Evolutionary conservation across 495 filamentous ascomycete genomes (phyloP).

Genomic region (Penicillium riverlandense): DNA sequence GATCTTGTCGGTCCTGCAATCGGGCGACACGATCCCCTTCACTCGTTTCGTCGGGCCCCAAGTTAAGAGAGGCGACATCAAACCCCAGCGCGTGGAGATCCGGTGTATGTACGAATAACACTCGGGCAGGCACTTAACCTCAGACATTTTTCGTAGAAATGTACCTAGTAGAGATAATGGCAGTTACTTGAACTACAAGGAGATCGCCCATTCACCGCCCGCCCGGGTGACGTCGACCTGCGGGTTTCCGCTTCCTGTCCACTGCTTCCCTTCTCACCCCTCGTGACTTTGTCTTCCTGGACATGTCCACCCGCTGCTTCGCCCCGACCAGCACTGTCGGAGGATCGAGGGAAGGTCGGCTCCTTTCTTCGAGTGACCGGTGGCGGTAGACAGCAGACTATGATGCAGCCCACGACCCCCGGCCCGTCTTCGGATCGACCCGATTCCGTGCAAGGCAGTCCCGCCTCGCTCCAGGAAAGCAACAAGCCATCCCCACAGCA

Average conservation of each 20-base stretch:
- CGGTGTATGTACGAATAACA: too few species aligned
- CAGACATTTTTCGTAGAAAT: too few species aligned
- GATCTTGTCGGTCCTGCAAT: neutral
- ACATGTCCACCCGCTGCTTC: constrained; percentile 17
- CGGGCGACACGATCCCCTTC: too few species aligned
- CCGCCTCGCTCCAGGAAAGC: constrained; percentile 12
- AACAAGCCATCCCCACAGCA: constrained; percentile 14
- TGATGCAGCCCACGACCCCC: constrained; percentile 19
- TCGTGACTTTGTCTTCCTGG: constrained; percentile 9
- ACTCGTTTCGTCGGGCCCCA: too few species aligned
- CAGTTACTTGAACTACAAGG: too few species aligned
- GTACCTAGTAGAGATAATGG: too few species aligned
- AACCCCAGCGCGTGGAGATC: too few species aligned
- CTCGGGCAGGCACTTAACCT: too few species aligned
- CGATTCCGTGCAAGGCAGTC: constrained; percentile 19
- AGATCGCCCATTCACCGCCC: constrained; percentile 6
- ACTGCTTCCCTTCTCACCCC: neutral
- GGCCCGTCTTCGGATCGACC: constrained; percentile 12
- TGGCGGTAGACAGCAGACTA: neutral
- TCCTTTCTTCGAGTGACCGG: constrained; percentile 16
- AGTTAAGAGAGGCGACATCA: too few species aligned
- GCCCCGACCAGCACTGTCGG: constrained; percentile 13
- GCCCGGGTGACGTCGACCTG: constrained; percentile 19
- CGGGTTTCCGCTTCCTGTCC: neutral
- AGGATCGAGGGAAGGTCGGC: constrained; percentile 22